Evolutionary conservation across 257 asterid genomes (phyloP).

Genomic region (Fraxinus americana): DNA sequence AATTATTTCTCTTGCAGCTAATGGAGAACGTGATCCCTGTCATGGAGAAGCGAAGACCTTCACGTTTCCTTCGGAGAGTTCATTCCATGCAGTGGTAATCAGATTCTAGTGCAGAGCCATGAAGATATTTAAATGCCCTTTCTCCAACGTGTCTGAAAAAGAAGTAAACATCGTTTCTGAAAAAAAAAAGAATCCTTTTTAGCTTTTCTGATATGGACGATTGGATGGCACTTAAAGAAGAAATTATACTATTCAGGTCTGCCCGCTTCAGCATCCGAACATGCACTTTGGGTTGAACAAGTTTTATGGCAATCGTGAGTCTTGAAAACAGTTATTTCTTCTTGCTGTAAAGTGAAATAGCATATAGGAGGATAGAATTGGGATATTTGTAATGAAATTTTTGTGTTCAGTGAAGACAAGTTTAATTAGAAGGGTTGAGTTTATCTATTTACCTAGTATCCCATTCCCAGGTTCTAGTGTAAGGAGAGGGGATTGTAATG

Average conservation of each 20-base stretch:
- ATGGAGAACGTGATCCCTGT: slow-evolving; percentile 8
- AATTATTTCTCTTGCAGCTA: background rate
- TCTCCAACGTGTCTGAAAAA: no score
- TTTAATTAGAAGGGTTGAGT: background rate
- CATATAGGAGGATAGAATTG: background rate
- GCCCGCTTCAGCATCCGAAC: background rate
- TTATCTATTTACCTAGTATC: background rate
- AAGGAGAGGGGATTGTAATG: background rate
- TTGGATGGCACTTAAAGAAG: background rate
- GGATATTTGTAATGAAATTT: background rate
- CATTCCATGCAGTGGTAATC: background rate
- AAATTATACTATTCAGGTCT: background rate
- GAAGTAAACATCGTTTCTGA: no score
- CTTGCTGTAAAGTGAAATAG: background rate
- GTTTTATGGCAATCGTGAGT: background rate
- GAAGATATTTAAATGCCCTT: background rate
- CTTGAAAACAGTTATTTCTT: background rate
- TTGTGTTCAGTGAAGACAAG: background rate
- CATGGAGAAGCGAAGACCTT: background rate
- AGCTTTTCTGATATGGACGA: no score
- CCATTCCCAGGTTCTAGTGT: background rate
- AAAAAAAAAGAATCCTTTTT: no score
- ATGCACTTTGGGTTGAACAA: background rate
- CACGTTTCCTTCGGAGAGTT: background rate
- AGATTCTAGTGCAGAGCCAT: background rate